Conservation (phyloP, 2,329 filamentous ascomycete species). For the Aureobasidium sp. region DNA sequence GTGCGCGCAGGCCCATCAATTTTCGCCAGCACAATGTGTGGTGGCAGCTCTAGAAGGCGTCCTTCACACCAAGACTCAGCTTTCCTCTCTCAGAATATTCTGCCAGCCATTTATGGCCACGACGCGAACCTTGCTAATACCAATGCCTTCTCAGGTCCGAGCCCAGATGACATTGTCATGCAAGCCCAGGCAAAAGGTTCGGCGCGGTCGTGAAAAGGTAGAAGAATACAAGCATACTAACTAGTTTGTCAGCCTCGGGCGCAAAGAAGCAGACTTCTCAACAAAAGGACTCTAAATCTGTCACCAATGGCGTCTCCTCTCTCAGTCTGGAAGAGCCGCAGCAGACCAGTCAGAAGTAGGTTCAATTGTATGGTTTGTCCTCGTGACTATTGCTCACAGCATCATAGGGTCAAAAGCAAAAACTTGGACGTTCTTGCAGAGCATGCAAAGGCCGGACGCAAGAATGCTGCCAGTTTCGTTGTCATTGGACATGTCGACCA, state of each 20-base stretch:
- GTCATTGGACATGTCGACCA: conserved; percentile 82
- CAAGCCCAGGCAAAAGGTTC: conserved; percentile 59
- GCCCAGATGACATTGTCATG: conserved; percentile 83
- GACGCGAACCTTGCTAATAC: conserved; percentile 32
- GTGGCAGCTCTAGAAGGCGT: background rate
- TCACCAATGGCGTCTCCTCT: conserved; percentile 40
- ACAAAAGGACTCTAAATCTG: conserved; percentile 24
- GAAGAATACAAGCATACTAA: background rate
- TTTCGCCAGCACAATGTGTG: conserved; percentile 12
- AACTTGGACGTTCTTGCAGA: conserved; percentile 78
- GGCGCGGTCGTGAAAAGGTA: conserved; percentile 14
- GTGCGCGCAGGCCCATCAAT: conserved; percentile 11
- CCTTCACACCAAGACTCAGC: background rate
- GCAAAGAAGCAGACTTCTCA: conserved; percentile 14
- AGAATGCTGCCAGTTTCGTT: conserved; percentile 51
- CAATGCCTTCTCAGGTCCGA: conserved; percentile 71
- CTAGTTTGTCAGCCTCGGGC: conserved; percentile 16
- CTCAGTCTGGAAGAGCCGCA: conserved; percentile 42
- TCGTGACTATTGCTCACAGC: background rate
- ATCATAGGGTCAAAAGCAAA: conserved; percentile 52
- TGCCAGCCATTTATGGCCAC: conserved; percentile 34
- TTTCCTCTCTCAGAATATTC: conserved; percentile 15
- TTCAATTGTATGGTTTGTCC: background rate
- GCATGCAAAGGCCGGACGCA: conserved; percentile 64
- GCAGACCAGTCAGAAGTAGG: conserved; percentile 5